Percentiles rank a stretch among this genome's conserved stretches.
Evolutionary conservation across 1,284 basidiomycete species (phyloP).

Genomic region (Ceratobasidium sp.): DNA sequence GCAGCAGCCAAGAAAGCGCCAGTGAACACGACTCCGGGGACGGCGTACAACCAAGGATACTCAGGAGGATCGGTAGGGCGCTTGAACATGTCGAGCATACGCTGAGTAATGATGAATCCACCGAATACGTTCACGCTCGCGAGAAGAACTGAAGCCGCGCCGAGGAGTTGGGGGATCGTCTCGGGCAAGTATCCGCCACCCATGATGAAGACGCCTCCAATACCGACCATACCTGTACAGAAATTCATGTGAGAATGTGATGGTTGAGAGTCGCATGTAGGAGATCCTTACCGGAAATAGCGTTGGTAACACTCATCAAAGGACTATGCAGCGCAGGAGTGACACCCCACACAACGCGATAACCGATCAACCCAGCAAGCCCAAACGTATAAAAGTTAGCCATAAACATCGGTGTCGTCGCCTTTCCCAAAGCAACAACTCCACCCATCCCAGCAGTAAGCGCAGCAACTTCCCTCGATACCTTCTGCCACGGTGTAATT

Average conservation of each 20-base stretch:
- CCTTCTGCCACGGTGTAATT: conserved; percentile 87
- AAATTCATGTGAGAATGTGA: not conserved
- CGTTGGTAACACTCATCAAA: conserved; percentile 58
- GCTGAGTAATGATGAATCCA: conserved; percentile 85
- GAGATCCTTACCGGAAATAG: conserved; percentile 63
- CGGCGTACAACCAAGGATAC: conserved; percentile 82
- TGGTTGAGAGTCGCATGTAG: no score
- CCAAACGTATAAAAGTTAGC: conserved; percentile 56
- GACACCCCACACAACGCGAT: conserved; percentile 89
- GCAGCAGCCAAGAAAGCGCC: conserved; percentile 84
- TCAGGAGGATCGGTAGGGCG: conserved; percentile 87
- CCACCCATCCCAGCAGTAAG: conserved; percentile 82
- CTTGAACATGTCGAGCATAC: conserved; percentile 92
- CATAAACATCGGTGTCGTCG: conserved; percentile 85
- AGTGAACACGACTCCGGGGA: conserved; percentile 83
- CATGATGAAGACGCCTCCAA: conserved; percentile 89
- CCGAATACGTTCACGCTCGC: conserved; percentile 88
- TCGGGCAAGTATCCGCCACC: conserved; percentile 86
- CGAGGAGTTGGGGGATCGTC: conserved; percentile 83
- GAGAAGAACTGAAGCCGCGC: conserved; percentile 82
- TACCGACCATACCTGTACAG: conserved; percentile 75
- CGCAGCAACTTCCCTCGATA: conserved; percentile 75
- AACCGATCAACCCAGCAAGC: conserved; percentile 71
- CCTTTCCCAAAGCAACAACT: conserved; percentile 78
- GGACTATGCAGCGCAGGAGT: conserved; percentile 78